Conservation (phyloP, 1,284 basidiomycete genomes). For the Cryptococcus amylolentus region DNA sequence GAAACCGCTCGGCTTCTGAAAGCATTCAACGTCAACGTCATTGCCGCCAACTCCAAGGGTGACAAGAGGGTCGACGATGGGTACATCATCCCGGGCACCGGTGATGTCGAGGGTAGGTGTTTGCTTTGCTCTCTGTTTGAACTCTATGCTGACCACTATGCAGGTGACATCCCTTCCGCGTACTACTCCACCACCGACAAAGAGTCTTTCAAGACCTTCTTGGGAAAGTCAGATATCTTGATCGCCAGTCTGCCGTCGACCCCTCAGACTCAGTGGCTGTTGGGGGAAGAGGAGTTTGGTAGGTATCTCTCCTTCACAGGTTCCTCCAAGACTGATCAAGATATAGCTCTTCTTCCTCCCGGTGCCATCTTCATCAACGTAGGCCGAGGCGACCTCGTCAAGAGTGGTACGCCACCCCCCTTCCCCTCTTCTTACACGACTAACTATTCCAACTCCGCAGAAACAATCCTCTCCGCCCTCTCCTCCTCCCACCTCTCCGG, state of each 20-base stretch:
- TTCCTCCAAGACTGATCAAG: not conserved
- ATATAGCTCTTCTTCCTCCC: constrained; percentile 28
- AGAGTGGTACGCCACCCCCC: constrained; percentile 26
- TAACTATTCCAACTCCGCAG: constrained; percentile 10
- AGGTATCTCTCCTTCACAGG: constrained; percentile 1
- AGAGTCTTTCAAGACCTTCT: constrained; percentile 37
- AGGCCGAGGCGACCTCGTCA: constrained; percentile 45
- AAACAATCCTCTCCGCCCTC: constrained; percentile 36
- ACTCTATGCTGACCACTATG: not conserved
- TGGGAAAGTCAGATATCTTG: constrained; percentile 37
- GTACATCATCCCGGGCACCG: constrained; percentile 46
- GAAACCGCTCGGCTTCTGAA: constrained; percentile 45
- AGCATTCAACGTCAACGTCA: constrained; percentile 38
- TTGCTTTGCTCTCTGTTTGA: not conserved
- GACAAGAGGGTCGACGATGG: constrained; percentile 35
- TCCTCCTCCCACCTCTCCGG: constrained; percentile 30
- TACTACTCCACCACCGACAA: constrained; percentile 41
- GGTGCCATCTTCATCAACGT: constrained; percentile 48
- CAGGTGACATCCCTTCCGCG: constrained; percentile 36
- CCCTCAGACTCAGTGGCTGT: constrained; percentile 32
- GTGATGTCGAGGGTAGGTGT: constrained; percentile 39
- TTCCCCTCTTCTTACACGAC: constrained; percentile 2
- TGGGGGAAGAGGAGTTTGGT: constrained; percentile 37
- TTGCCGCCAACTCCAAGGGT: constrained; percentile 48
- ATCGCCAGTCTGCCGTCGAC: constrained; percentile 45